Conservation (phyloP, 768 basidiomycete species). For the Lentinula guzmanii region DNA sequence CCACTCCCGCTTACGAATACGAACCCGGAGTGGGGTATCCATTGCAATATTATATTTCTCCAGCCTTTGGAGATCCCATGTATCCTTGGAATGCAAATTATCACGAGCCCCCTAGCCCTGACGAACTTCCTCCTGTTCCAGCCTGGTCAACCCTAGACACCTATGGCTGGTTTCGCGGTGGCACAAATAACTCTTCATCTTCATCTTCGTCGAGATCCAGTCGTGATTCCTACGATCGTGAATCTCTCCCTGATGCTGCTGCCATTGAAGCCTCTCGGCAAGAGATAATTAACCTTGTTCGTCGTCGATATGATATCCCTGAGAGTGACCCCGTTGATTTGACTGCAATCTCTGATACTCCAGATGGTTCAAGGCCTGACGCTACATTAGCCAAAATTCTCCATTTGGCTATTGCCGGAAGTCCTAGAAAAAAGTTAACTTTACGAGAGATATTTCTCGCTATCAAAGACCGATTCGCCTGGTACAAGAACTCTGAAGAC, state of each 20-base stretch:
- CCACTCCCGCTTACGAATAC: background rate
- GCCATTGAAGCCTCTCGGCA: background rate
- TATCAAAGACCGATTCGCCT: constrained; percentile 49
- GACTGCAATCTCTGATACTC: constrained; percentile 8
- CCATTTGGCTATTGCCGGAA: constrained; percentile 64
- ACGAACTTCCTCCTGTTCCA: too few relatives aligned
- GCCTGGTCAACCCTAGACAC: too few relatives aligned
- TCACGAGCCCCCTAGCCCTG: background rate
- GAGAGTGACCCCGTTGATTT: constrained; percentile 24
- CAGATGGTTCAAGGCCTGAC: background rate
- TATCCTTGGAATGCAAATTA: background rate
- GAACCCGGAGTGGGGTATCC: background rate
- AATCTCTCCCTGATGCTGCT: background rate
- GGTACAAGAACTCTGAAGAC: constrained; percentile 32
- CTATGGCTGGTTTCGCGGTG: background rate
- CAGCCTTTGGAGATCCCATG: background rate
- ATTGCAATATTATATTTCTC: background rate
- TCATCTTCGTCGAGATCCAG: background rate
- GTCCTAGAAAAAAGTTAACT: constrained; percentile 45
- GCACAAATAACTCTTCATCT: background rate
- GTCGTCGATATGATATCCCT: constrained; percentile 26
- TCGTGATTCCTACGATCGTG: background rate
- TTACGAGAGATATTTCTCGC: constrained; percentile 57
- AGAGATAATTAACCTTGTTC: constrained; percentile 13
- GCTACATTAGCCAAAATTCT: constrained; percentile 25